Base-by-base conservation (phyloP, 495 filamentous ascomycete genomes). In the Trichoderma erinaceum region DNA sequence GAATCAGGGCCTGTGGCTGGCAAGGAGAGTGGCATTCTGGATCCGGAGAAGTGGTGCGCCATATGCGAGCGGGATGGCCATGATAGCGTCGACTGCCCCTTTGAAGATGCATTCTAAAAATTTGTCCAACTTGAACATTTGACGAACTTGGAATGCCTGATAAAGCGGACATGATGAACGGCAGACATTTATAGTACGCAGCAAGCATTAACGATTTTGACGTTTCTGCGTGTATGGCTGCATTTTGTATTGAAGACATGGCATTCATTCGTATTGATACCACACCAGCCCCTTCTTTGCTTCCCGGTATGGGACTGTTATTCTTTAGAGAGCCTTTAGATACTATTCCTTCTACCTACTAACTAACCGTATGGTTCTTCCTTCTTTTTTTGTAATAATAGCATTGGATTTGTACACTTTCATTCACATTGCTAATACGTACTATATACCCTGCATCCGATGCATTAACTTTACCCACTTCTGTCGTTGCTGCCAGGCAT, bases 61-160 rank as follows among this genome's bases (percentile, higher is more conserved):
- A 81, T 98, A 61, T 99, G 95, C 76, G 95, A 99, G 81, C 85
- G 90, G 66, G 96, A 98, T 73, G 95, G 95, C 41, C 95, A 99
- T 73, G 91, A 95, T 76, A 97, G 92, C 74, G 92, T 96, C 69
- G 91, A 96, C 76, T 98, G 94, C 80, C 94, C 93, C 16, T 90
- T 96, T 78, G 93, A 97, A 76, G 92, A 94, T 74, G 90, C 86
- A 72, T 89, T 89, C 69, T 86, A 73, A 70, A 27, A 25, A 0
- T 13, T 48, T 25, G 35, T 66, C 63, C 0, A 2, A 64, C 32
- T 43, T 35, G 41, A 38, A 64, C 21, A 16, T 64, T 4, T 64
- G 18, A 38, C 8, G 32, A 35, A 35, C 35, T 4, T 52, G 25
- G 61, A 16, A 21, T 29, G 29, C 29, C 29, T 10, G 1, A 23